phyloP scores from a whole-genome alignment of 2,329 filamentous ascomycete species.

The Bipolaris bicolor region DNA sequence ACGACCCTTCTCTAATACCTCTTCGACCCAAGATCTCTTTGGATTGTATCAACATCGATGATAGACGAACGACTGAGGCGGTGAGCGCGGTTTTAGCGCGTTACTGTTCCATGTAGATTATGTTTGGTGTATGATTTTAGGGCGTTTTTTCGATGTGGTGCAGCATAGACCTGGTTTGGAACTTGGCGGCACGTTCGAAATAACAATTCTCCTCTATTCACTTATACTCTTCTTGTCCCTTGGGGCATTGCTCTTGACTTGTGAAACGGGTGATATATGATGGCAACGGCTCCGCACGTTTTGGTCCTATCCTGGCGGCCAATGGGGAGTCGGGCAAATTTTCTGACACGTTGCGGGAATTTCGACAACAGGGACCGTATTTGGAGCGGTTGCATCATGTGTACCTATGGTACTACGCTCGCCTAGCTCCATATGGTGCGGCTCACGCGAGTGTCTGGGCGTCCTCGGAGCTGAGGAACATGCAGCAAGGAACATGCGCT shows the following conservation, averaged over 20 bases:
- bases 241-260: not conserved
- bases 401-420: not conserved
- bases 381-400: constrained; percentile 13
- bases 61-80: constrained; percentile 50
- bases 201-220: constrained; percentile 44
- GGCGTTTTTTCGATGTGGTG: constrained; percentile 41
- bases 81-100: constrained; percentile 28
- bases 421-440: constrained; percentile 11
- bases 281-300: not conserved
- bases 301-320: constrained; percentile 1
- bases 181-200: constrained; percentile 46
- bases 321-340: constrained; percentile 26
- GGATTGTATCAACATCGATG: constrained; percentile 48
- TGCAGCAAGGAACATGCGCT: constrained; percentile 18
- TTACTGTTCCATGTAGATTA: constrained; percentile 44
- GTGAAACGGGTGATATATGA: not conserved
- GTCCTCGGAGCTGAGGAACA: constrained; percentile 34
- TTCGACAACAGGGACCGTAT: constrained; percentile 11
- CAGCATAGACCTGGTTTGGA: constrained; percentile 44
- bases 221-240: not conserved
- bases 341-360: constrained; percentile 28
- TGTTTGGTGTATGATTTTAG: constrained; percentile 44
- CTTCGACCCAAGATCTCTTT: constrained; percentile 31
- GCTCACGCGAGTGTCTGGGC: constrained; percentile 29
- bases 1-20: constrained; percentile 38